Base-by-base conservation (phyloP, 1,139 yeast species). In the Candida anutae region DNA sequence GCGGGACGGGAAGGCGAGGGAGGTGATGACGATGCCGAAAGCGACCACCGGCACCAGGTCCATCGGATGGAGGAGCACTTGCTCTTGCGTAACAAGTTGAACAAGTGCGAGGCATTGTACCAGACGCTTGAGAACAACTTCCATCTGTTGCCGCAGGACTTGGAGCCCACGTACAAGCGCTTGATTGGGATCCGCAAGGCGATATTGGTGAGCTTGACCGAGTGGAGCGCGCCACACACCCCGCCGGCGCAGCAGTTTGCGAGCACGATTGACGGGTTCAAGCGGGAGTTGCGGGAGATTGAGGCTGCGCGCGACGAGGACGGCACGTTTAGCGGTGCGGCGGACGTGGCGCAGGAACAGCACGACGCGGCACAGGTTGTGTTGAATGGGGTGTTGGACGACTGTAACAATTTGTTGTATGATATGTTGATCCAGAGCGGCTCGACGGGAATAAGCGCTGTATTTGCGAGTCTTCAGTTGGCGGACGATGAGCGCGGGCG, bases 331-430 rank as follows among this genome's bases (percentile, higher is more conserved):
- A 41, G 50, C 23, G 31, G 38, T 8, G 27, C 13, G 3, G 24
- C 24, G 6, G 45, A 42, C 22, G 53, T 42, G 5, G 40, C 48
- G 5, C 42, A 45, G 17, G 45, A 46, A 11, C 45, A 48, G 27
- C 39, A 15, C n/a, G 45, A 45, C 13, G 44, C 57, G 3, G 41
- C 56, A 15, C 85, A 79, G 46, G 74, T 71, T 29, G 76, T 79
- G 3, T 53, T 80, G 29, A 78, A 79, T 45, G 88, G 88, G 9
- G 57, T 81, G 22, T 56, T 84, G 23, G 95, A 85, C 50, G 94
- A 84, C 48, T 84, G 95, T 50, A 75, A 77, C 46, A 78, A 77
- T 40, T 63, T 85, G 32, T 57, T 85, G 24, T 69, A 69, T 32
- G 96, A 87, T 56, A 61, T 84, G 30, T 56, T 65, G 22, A 76